Evolutionary conservation across 2,329 filamentous ascomycete species (phyloP), one percentile per base, ranked within the genome.

Genomic region (Mycosphaerella sp.): DNA sequence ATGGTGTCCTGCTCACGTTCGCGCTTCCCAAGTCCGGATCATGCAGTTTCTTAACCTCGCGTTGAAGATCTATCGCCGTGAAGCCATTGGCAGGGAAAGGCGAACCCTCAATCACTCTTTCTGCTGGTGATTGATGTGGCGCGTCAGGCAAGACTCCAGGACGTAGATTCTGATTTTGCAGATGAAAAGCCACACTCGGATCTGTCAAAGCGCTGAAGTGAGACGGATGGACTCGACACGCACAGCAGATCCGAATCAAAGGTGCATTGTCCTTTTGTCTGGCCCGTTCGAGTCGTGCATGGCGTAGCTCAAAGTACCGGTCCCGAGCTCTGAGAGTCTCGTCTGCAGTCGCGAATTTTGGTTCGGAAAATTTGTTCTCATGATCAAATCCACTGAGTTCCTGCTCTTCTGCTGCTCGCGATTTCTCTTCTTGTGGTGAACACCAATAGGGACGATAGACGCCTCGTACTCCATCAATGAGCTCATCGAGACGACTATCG

Each of bases 381-480:
- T 37, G 45, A 37, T 49, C 45, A 16, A 49, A 49, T 1, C 45
- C 45, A n/a, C 27, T 41, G 3, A 49, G 39, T 17, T 41, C 45
- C 8, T 35, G 45, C 17, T 49, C 45, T 25, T 59, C 59, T 30
- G 49, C 41, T 17, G 55, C 55, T 28, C 50, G 42, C 21, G 46
- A 44, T 10, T 44, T 39, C 35, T 49, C 52, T 25, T 59, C 52
- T 17, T 39, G 45, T 14, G 44, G 46, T 21, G 41, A 47, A n/a
- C 52, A 43, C 45, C 45, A 49, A 4, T 49, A 49, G 28, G 60
- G 58, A 21, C 61, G 45, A 53, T 57, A 67, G 18, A 62, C 59
- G 40, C 60, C 50, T 12, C 64, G 50, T 12, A 67, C 52, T 4
- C 64, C 60, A 41, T 63, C 60, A 13, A 66, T 58, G 17, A 66